Evolutionary conservation across 1,284 basidiomycete species (phyloP).

Genomic region (Cryptococcus maquisensis): DNA sequence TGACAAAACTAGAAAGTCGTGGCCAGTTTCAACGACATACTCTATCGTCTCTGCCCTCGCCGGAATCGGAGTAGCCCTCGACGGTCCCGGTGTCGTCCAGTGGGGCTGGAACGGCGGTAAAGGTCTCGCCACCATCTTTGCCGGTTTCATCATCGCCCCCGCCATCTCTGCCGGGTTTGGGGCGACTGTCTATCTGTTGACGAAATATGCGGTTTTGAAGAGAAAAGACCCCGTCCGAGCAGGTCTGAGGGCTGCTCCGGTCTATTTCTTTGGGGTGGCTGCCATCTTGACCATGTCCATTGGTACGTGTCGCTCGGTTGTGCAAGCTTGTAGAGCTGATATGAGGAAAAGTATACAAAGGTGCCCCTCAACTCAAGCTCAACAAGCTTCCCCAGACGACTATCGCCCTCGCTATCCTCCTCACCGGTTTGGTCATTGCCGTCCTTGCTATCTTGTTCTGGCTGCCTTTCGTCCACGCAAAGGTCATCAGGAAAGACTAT

Average conservation of each 20-base stretch:
- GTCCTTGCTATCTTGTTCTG: slow-evolving; percentile 51
- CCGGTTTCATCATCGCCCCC: slow-evolving; percentile 48
- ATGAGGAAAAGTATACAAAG: slow-evolving; percentile 41
- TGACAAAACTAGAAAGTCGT: slow-evolving; percentile 23
- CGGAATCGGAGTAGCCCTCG: slow-evolving; percentile 52
- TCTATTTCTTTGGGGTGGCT: slow-evolving; percentile 50
- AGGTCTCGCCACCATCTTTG: slow-evolving; percentile 51
- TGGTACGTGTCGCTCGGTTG: slow-evolving; percentile 12
- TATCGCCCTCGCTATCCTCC: slow-evolving; percentile 49
- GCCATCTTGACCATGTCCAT: slow-evolving; percentile 46
- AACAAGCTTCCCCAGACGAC: slow-evolving; percentile 40
- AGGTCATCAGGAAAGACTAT: slow-evolving; percentile 53
- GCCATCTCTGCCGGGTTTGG: slow-evolving; percentile 49
- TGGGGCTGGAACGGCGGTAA: slow-evolving; percentile 55
- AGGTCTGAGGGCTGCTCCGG: slow-evolving; percentile 44
- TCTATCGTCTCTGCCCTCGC: slow-evolving; percentile 51
- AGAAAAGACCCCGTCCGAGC: slow-evolving; percentile 45
- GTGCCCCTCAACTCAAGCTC: slow-evolving; percentile 48
- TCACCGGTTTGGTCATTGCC: slow-evolving; percentile 48
- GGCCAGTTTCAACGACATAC: slow-evolving; percentile 52
- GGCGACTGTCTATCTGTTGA: slow-evolving; percentile 49
- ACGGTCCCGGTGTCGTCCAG: slow-evolving; percentile 46
- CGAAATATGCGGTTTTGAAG: slow-evolving; percentile 48
- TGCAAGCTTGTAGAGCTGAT: slow-evolving; percentile 2
- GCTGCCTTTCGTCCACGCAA: slow-evolving; percentile 52